These are phyloP conservation scores for Juglanconis oblonga DNA, from an alignment of 2,329 filamentous ascomycete genomes.

Conservation along the genomic window DNA sequence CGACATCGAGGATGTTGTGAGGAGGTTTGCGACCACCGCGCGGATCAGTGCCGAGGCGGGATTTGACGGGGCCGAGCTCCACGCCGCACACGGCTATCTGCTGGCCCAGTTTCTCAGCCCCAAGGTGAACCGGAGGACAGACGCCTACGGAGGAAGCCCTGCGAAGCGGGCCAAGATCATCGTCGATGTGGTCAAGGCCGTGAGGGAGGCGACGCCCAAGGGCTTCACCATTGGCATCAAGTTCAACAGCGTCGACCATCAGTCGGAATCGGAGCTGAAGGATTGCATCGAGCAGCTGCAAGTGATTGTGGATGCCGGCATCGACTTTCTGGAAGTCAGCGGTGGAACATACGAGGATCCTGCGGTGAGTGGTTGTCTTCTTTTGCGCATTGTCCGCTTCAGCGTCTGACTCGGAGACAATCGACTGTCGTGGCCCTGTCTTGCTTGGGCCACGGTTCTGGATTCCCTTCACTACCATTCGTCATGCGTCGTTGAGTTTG, in stretches of 20 bases:
- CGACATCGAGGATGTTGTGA: constrained; percentile 53
- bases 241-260: constrained; percentile 57
- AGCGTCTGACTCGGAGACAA: too few relatives aligned
- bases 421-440: too few relatives aligned
- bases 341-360: constrained; percentile 60
- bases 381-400: too few relatives aligned
- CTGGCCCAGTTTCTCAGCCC: constrained; percentile 53
- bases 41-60: constrained; percentile 44
- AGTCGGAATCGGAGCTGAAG: constrained; percentile 40
- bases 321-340: constrained; percentile 68
- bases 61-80: constrained; percentile 43
- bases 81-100: constrained; percentile 56
- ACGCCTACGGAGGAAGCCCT: constrained; percentile 53
- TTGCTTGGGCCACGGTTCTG: too few relatives aligned
- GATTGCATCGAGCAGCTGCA: constrained; percentile 58
- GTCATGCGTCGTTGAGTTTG: too few relatives aligned
- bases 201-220: constrained; percentile 34
- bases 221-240: constrained; percentile 52
- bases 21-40: constrained; percentile 51
- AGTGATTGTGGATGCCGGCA: constrained; percentile 42
- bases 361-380: constrained; percentile 29
- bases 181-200: constrained; percentile 45
- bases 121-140: constrained; percentile 48
- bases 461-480: too few relatives aligned
- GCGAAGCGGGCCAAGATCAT: constrained; percentile 47